Base-by-base conservation (phyloP, 129 eudicot genomes). In the Helianthus tuberosus region DNA sequence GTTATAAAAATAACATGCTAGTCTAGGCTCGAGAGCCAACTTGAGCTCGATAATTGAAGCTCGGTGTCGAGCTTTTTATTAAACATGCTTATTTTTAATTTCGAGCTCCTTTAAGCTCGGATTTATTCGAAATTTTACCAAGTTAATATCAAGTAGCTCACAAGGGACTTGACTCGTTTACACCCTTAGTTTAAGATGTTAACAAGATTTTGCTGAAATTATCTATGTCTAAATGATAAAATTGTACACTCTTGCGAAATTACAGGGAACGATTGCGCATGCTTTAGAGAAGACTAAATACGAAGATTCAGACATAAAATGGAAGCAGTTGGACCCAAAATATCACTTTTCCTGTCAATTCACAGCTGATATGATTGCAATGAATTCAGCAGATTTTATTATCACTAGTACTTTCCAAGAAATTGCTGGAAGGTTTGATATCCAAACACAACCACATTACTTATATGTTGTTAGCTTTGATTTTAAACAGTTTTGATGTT, bases 281-380 rank as follows among this genome's bases (percentile, higher is more conserved):
- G 99, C 99, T 43, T 81, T 95, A 59, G 99, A 91, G 88, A 95
- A 95, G 92, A 91, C 99, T 15, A 95, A 95, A 82, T 95, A 95
- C 43, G 99, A 91, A 85, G 97, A 95, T 87, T 95, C 97, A 5
- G 99, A 95, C 85, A 72, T 91, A 63, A 95, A 75, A 73, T 91
- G 96, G 97, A 91, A 85, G 84, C 84, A 88, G 55, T 72, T 88
- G 12, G 99, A 95, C 70, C 78, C 93, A 38, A 91, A 95, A 82
- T 95, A 95, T 71, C 96, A 95, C 32, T 27, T 27, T 27, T 27
- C 32, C 32, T 27, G 32, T 27, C 32, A 27, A 27, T 27, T 27
- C 32, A 86, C 99, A 71, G 99, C 99, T 57, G 99, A 95, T 84
- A 81, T 85, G 57, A 88, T 95, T 77, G 90, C 99, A 55, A 91